These are phyloP conservation scores for Dysphania ambrosioides DNA, from an alignment of 148 eudicot genomes.

Conservation along the genomic window DNA sequence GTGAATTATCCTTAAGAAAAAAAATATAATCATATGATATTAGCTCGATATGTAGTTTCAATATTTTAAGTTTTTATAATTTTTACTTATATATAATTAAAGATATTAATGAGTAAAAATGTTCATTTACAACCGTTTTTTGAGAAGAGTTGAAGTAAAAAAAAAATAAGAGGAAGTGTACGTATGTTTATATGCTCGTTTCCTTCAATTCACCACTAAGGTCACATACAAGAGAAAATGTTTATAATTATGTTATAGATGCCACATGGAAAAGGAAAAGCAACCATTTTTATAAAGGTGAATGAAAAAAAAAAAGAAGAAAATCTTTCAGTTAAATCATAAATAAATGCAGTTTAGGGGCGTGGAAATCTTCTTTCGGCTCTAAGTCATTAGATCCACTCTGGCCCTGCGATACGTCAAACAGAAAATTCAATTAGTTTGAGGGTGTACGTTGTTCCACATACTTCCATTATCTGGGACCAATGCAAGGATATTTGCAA, in stretches of 20 bases:
- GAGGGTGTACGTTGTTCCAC: neutral
- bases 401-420: slow-evolving; percentile 11
- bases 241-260: neutral
- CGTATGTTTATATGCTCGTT: no score
- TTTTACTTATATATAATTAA: no score
- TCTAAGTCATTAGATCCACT: slow-evolving; percentile 25
- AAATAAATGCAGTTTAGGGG: neutral
- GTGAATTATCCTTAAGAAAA: no score
- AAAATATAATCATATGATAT: no score
- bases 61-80: no score
- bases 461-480: neutral
- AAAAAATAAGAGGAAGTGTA: no score
- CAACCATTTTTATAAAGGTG: neutral
- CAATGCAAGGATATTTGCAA: neutral
- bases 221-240: neutral
- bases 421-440: neutral
- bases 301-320: neutral
- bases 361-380: slow-evolving; percentile 32
- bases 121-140: no score
- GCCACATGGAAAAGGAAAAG: neutral
- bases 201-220: neutral
- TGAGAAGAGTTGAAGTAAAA: no score
- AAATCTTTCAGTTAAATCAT: neutral
- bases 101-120: no score
- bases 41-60: no score